Conservation (phyloP, 768 basidiomycete genomes). For the Tricholoma furcatifolium region DNA sequence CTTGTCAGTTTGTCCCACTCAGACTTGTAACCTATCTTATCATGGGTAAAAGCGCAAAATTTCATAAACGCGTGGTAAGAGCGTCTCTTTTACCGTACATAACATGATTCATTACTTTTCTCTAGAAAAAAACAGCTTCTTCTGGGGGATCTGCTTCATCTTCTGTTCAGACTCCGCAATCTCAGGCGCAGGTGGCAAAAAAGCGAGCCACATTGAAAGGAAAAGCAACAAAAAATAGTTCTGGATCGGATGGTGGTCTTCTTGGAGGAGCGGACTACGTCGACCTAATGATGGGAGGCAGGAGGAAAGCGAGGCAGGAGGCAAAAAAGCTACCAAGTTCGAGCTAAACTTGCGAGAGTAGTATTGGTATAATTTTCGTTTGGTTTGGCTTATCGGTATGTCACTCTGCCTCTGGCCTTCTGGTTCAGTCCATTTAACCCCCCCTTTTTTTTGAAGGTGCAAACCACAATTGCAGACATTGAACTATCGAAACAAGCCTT, state of each 20-base stretch:
- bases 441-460: no score
- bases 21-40: background rate
- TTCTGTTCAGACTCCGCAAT: constrained; percentile 23
- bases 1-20: no score
- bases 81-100: background rate
- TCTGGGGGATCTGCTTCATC: constrained; percentile 17
- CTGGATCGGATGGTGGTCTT: constrained; percentile 36
- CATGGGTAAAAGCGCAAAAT: constrained; percentile 69
- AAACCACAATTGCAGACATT: no score
- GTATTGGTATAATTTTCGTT: no score
- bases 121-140: constrained; percentile 40
- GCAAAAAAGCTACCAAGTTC: constrained; percentile 54
- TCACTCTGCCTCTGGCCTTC: no score
- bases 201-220: constrained; percentile 51
- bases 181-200: constrained; percentile 41
- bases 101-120: constrained; percentile 7
- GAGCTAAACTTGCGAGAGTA: background rate
- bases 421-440: no score
- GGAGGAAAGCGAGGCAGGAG: constrained; percentile 65
- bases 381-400: no score
- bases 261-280: constrained; percentile 81
- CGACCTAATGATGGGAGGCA: constrained; percentile 65
- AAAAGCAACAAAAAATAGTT: constrained; percentile 28
- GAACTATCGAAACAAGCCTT: no score
- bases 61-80: constrained; percentile 60